Evolutionary conservation across 2,329 filamentous ascomycete genomes (phyloP), one percentile per base, ranked within the genome.

Genomic region (Sporothrix inflata): DNA sequence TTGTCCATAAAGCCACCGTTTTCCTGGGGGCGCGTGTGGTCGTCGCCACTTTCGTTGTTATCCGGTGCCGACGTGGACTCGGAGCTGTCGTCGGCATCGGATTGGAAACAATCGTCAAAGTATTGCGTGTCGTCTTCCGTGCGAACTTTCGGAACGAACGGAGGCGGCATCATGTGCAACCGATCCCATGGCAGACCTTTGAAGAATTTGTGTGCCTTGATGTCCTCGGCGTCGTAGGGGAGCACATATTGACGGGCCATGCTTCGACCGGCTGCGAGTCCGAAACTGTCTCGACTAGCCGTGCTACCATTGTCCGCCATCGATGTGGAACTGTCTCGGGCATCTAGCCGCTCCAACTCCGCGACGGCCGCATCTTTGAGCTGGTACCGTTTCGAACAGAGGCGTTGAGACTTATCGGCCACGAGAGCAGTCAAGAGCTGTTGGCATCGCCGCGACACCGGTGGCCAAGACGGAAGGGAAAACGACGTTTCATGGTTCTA

Each of bases 181-280:
- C 87, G 87, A 16, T 92, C 88, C 96, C 94, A 98, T 0, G 89
- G 87, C 19, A 97, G 88, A 67, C 89, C 89, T 72, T 86, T 86
- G 83, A 98, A 98, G 87, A 95, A 98, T 12, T 89, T 88, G 81
- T 98, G 96, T 3, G 86, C 82, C 79, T 97, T 98, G 84, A 98
- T 97, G 71, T 98, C 94, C 75, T 92, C 89, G 1, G 93, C 94
- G 77, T 97, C 94, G 74, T 96, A 88, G 0, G 92, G 85, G 77
- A 94, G 95, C 4, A 98, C 94, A 71, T 92, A 91, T 42, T 89
- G 85, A 1, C 83, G 79, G 4, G 78, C 77, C 67, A 80, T 79
- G 72, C 82, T 80, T 65, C 68, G 51, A 27, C 73, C 81, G 49
- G 66, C 27, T 7, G 66, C 71, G 24, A 57, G 21, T 11, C 14